Conservation (phyloP, 2,329 filamentous ascomycete genomes). For the Sarocladiaceae sp. region DNA sequence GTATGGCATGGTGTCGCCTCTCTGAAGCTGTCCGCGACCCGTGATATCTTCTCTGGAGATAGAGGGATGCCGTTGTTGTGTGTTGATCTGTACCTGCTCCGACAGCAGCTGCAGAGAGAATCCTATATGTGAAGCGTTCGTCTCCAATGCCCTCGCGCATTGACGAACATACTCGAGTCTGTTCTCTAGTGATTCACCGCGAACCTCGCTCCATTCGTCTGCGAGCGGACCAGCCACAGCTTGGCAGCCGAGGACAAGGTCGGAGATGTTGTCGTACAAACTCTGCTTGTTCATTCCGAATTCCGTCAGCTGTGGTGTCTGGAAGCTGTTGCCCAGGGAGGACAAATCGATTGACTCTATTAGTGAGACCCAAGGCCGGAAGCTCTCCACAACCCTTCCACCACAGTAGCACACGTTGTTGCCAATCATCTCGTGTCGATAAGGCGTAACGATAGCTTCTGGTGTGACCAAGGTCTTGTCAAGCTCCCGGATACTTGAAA, state of each 20-base stretch:
- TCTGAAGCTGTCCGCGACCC: constrained; percentile 43
- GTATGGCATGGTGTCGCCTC: constrained; percentile 53
- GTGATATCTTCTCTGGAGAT: neutral
- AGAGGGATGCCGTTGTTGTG: constrained; percentile 32
- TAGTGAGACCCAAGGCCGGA: constrained; percentile 81
- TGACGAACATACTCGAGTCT: constrained; percentile 73
- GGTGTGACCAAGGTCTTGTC: constrained; percentile 74
- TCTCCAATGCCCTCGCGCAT: constrained; percentile 75
- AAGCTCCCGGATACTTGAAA: constrained; percentile 78
- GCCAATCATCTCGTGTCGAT: constrained; percentile 71
- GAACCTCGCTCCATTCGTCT: constrained; percentile 93
- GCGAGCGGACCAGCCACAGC: constrained; percentile 83
- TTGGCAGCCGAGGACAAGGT: constrained; percentile 82
- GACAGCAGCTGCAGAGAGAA: constrained; percentile 83
- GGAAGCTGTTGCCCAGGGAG: constrained; percentile 67
- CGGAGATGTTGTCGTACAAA: constrained; percentile 87
- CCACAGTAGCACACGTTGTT: constrained; percentile 77
- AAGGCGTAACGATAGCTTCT: constrained; percentile 75
- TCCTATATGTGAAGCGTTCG: constrained; percentile 78
- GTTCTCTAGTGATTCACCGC: constrained; percentile 82
- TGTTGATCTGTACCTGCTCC: constrained; percentile 63
- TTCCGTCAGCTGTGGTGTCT: constrained; percentile 79
- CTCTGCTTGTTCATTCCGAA: constrained; percentile 89
- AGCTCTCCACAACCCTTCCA: constrained; percentile 76
- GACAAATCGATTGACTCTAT: constrained; percentile 90